Base-by-base conservation (phyloP, 2,329 filamentous ascomycete species). In the Neofusicoccum umdonicola region DNA sequence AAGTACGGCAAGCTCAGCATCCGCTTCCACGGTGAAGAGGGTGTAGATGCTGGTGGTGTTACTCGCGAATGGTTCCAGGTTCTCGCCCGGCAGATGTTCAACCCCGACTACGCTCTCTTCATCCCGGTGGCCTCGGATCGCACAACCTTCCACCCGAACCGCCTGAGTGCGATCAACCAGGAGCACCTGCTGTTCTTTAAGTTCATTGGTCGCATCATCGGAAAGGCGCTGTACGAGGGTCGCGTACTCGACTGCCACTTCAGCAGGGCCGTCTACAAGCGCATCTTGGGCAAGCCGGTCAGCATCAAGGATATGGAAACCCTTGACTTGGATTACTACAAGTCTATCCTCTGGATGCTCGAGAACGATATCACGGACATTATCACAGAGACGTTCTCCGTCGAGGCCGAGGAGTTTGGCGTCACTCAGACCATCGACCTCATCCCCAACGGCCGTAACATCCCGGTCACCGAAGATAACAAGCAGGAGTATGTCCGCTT, bases 241-340 rank as follows among this genome's bases (percentile, higher is more conserved):
- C 91, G 95, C 64, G 88, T 99, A 41, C 88, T 99, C 35, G 95
- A 99, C 78, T 99, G 95, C 78, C 96, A 98, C 84, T 99, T 99
- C 82, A 98, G 94, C 80, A 89, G 95, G 74, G 96, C 96, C 13
- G 94, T 99, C 60, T 99, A 99, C 85, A 98, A 98, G 82, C 90
- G 92, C 70, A 97, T 99, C 68, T 87, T 99, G 34, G 92, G 95
- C 75, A 96, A 96, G 77, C 88, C 92, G 3, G 94, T 98, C 45
- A 97, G 93, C 8, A 90, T 99, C 78, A 99, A 99, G 82, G 95
- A 99, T 73, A 98, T 99, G 93, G 95, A 99, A 78, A 97, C 93
- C 22, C 90, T 99, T 67, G 95, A 99, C 76, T 89, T 96, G 3
- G 94, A 99, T 73, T 99, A 99, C 81, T 97, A 98, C 87, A 99